These are phyloP conservation scores for Fraxinus latifolia DNA, from an alignment of 305 asterid species.

Conservation along the genomic window DNA sequence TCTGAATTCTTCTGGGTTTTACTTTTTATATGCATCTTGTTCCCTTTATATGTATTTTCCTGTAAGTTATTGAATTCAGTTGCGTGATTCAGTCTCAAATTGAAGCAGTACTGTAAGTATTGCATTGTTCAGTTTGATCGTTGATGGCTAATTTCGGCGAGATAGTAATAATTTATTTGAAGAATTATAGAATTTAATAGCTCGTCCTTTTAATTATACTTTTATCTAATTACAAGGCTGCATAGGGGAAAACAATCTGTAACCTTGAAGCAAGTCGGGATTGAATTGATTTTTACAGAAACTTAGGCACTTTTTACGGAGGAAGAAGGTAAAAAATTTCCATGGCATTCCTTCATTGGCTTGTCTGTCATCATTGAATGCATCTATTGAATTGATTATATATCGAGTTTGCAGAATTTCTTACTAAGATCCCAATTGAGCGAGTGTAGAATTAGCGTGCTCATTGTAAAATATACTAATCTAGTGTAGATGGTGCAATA, in stretches of 20 bases:
- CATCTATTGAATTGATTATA: background rate
- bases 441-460: background rate
- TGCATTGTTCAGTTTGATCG: no score
- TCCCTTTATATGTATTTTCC: no score
- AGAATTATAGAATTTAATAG: background rate
- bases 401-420: background rate
- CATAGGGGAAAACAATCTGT: no score
- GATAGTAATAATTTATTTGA: background rate
- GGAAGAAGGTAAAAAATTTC: background rate
- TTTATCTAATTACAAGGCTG: no score
- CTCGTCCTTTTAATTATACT: background rate
- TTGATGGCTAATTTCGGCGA: background rate
- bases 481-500: background rate
- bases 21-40: no score
- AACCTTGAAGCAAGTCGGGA: background rate
- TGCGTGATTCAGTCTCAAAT: no score
- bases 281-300: background rate
- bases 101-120: no score
- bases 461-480: no score
- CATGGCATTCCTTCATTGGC: background rate
- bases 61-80: no score
- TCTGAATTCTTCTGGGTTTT: no score
- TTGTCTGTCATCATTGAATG: background rate
- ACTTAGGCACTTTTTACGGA: background rate
- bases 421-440: background rate